Conservation (phyloP, 1,284 basidiomycete genomes). For the Moniliophthora roreri region DNA sequence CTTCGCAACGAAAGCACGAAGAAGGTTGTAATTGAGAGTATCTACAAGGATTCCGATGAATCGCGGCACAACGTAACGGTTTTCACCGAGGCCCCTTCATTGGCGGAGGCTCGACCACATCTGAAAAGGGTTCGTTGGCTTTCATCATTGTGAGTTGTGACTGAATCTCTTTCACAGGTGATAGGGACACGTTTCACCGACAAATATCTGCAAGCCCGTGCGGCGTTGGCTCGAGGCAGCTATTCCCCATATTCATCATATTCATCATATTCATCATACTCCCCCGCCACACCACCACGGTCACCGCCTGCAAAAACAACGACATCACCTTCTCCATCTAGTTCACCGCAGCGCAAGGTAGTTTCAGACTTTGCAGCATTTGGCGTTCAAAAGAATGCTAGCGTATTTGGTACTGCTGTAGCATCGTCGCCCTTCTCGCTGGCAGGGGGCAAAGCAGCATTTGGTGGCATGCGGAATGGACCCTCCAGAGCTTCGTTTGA, state of each 20-base stretch:
- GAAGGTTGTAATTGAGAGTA: slow-evolving; percentile 94
- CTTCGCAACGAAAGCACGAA: slow-evolving; percentile 96
- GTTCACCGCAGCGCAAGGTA: slow-evolving; percentile 75
- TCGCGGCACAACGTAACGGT: slow-evolving; percentile 88
- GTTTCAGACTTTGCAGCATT: slow-evolving; percentile 90
- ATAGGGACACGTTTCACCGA: slow-evolving; percentile 91
- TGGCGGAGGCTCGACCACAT: slow-evolving; percentile 76
- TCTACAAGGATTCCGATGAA: slow-evolving; percentile 89
- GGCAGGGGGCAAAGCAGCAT: slow-evolving; percentile 78
- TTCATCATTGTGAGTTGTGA: background rate
- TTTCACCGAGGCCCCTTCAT: slow-evolving; percentile 75
- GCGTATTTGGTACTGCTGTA: slow-evolving; percentile 81
- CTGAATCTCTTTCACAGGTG: slow-evolving; percentile 50
- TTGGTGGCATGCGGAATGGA: slow-evolving; percentile 64
- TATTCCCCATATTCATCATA: slow-evolving; percentile 42
- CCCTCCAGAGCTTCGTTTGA: slow-evolving; percentile 41
- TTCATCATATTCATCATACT: slow-evolving; percentile 51
- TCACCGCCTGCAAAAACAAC: slow-evolving; percentile 34
- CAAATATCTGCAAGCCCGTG: slow-evolving; percentile 82
- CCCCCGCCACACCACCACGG: slow-evolving; percentile 48
- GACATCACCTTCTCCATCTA: slow-evolving; percentile 33
- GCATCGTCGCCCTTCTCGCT: slow-evolving; percentile 75
- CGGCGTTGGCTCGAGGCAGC: slow-evolving; percentile 51
- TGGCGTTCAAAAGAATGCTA: slow-evolving; percentile 71
- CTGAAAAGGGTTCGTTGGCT: slow-evolving; percentile 70